These are phyloP conservation scores for Aspergillus mulundensis DNA, from an alignment of 495 filamentous ascomycete species.

Conservation along the genomic window DNA sequence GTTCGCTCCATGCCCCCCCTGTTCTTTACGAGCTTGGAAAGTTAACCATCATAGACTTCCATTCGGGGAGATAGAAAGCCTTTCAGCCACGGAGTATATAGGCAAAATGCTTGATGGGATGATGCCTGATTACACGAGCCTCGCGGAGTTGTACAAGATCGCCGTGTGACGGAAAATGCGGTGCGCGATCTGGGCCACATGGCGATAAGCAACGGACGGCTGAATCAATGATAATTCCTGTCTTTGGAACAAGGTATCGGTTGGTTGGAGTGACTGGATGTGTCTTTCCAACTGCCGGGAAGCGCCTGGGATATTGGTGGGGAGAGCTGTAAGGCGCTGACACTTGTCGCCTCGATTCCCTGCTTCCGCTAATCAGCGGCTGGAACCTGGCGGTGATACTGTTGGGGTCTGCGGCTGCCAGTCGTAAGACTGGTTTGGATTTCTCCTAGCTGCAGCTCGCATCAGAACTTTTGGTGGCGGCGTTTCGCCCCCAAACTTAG, in stretches of 20 bases:
- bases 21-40: slow-evolving; percentile 1
- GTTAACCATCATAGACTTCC: not conserved
- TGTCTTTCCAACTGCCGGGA: not conserved
- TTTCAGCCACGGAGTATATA: not conserved
- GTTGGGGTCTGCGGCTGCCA: not conserved
- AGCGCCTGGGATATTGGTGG: slow-evolving; percentile 1
- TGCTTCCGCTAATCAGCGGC: slow-evolving; percentile 2
- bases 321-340: not conserved
- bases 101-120: not conserved
- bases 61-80: not conserved
- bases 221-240: not conserved
- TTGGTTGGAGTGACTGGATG: not conserved
- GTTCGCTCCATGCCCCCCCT: not conserved
- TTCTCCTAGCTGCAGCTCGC: slow-evolving; percentile 7
- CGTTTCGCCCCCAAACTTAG: slow-evolving; percentile 16
- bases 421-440: not conserved
- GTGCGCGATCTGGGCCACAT: slow-evolving; percentile 22
- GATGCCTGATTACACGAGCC: slow-evolving; percentile 1
- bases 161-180: slow-evolving; percentile 17
- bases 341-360: slow-evolving; percentile 2
- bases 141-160: slow-evolving; percentile 22
- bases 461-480: slow-evolving; percentile 5
- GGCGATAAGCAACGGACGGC: slow-evolving; percentile 21
- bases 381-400: slow-evolving; percentile 1
- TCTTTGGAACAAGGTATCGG: slow-evolving; percentile 12